Percentiles rank a stretch among this genome's conserved stretches.
Evolutionary conservation across 345 rosid genomes (phyloP).

Genomic region (Eucalyptus regnans): DNA sequence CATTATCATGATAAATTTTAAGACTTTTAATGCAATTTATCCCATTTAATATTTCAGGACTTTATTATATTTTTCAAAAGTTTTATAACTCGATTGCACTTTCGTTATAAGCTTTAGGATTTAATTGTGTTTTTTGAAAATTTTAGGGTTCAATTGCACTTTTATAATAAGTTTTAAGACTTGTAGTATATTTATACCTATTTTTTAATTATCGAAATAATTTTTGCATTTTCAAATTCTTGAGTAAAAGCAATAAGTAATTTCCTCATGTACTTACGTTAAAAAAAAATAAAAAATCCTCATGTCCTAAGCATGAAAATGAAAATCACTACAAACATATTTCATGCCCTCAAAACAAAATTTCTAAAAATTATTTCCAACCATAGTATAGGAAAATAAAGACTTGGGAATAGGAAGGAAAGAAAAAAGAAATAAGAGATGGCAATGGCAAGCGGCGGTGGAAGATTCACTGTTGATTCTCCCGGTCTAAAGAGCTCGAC

Average conservation of each 20-base stretch:
- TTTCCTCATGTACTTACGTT: neutral
- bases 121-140: neutral
- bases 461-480: neutral
- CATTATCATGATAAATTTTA: no score
- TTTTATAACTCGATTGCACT: no score
- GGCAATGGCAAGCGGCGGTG: neutral
- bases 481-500: neutral
- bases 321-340: neutral
- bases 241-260: neutral
- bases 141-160: rapidly evolving
- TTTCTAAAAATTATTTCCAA: neutral
- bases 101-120: rapidly evolving
- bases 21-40: no score
- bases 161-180: no score
- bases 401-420: neutral
- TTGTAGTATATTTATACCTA: no score
- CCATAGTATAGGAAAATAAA: neutral
- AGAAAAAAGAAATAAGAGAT: neutral
- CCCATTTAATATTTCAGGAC: no score
- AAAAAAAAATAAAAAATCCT: no score
- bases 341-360: neutral
- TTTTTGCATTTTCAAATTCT: neutral
- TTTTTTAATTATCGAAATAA: neutral
- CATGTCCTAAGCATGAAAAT: neutral
- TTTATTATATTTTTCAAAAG: rapidly evolving